A percentile compares a stretch with the other conserved stretches of the same genome.
These are phyloP conservation scores for Sclerotinia borealis DNA, from an alignment of 2,329 filamentous ascomycete species.

Conservation along the genomic window DNA sequence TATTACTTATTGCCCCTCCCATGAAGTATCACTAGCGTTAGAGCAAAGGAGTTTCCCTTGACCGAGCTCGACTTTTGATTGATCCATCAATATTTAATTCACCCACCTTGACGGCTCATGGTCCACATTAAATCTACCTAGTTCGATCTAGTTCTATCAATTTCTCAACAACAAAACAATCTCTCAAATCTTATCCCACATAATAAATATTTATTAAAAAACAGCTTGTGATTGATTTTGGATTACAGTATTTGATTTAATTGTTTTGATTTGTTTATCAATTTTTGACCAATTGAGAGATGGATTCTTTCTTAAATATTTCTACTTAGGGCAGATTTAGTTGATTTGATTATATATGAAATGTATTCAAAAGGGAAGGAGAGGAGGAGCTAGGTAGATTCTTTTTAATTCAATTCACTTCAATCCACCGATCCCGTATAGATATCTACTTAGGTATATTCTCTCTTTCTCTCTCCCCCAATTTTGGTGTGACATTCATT, in stretches of 20 bases:
- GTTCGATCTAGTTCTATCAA: no score
- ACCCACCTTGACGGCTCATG: neutral
- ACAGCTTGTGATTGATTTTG: no score
- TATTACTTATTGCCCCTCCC: slow-evolving; percentile 6
- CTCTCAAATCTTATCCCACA: neutral
- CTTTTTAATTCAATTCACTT: neutral
- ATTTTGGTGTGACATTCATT: neutral
- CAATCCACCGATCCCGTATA: neutral
- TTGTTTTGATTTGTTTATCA: no score
- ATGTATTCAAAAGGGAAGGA: no score
- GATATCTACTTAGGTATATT: no score
- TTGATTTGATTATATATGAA: no score
- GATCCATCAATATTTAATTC: neutral
- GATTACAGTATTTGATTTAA: no score
- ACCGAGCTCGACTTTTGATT: neutral
- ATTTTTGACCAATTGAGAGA: neutral
- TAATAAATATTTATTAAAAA: no score
- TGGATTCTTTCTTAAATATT: neutral
- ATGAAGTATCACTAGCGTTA: neutral
- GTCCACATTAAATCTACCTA: neutral
- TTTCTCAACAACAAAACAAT: neutral
- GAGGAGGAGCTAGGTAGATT: no score
- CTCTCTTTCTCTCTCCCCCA: no score
- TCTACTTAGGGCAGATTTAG: neutral
- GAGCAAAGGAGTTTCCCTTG: neutral